A percentile compares a stretch with the other conserved stretches of the same genome.
phyloP scores from a whole-genome alignment of 1,284 basidiomycete species.

The Cryptococcus sp. region DNA sequence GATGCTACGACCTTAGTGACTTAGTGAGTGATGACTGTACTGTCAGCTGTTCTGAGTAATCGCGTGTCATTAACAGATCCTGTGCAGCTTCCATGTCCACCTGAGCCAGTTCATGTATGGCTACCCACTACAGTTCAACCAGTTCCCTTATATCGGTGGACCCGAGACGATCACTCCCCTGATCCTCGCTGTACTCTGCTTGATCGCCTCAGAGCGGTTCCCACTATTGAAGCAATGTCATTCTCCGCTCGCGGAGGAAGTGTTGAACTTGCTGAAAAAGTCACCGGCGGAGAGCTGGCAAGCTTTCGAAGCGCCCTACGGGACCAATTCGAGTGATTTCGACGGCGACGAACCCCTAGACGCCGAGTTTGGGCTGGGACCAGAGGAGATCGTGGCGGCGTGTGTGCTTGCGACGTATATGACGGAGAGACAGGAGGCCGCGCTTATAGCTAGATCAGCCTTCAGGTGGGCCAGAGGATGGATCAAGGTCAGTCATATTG shows the following conservation, averaged over 20 bases:
- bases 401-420: constrained; percentile 43
- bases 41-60: neutral
- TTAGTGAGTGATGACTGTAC: constrained; percentile 31
- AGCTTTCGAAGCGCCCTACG: constrained; percentile 10
- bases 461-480: constrained; percentile 50
- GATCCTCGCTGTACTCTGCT: constrained; percentile 44
- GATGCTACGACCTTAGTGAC: constrained; percentile 38
- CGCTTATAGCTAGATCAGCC: constrained; percentile 36
- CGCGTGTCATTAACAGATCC: neutral
- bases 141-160: constrained; percentile 47
- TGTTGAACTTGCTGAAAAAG: constrained; percentile 31
- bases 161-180: constrained; percentile 45
- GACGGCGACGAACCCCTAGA: constrained; percentile 35
- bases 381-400: constrained; percentile 50
- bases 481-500: constrained; percentile 35
- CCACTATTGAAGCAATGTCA: constrained; percentile 28
- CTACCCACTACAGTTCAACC: constrained; percentile 39
- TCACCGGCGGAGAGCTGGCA: constrained; percentile 42
- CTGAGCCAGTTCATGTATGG: constrained; percentile 44
- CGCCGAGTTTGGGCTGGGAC: constrained; percentile 49
- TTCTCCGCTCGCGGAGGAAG: constrained; percentile 30
- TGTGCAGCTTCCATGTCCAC: constrained; percentile 37
- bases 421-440: constrained; percentile 32
- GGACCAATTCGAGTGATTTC: constrained; percentile 11
- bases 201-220: constrained; percentile 42